Conservation (phyloP, 2,329 filamentous ascomycete species). For the Beauveria australis region DNA sequence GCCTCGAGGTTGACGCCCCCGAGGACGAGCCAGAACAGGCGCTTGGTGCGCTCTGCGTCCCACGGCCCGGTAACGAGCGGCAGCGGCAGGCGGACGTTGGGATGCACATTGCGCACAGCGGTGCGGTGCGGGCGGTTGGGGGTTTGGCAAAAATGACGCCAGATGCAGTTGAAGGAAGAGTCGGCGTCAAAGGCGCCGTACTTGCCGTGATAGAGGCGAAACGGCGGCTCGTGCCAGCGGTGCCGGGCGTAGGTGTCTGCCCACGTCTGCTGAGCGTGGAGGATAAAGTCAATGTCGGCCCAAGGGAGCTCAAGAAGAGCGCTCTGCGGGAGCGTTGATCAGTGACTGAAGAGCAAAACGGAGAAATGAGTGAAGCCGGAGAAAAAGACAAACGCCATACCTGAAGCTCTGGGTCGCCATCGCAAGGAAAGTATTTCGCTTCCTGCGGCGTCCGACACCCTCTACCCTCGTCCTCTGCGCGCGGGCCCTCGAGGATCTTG, state of each 20-base stretch:
- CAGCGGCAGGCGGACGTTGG: constrained; percentile 29
- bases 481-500: not conserved
- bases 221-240: constrained; percentile 24
- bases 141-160: not conserved
- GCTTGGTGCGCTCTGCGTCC: constrained; percentile 29
- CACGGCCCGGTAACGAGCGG: constrained; percentile 34
- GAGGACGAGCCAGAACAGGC: constrained; percentile 38
- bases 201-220: constrained; percentile 14
- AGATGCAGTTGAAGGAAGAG: not conserved
- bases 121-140: not conserved
- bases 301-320: constrained; percentile 36
- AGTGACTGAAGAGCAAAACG: not conserved
- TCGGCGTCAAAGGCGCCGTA: constrained; percentile 23
- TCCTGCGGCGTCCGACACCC: not conserved
- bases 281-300: constrained; percentile 36
- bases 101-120: constrained; percentile 28
- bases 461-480: not conserved
- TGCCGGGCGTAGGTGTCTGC: constrained; percentile 28
- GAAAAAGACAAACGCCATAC: constrained; percentile 20
- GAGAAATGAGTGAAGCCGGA: not conserved
- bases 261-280: constrained; percentile 41
- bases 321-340: constrained; percentile 25
- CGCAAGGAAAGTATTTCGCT: constrained; percentile 12
- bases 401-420: constrained; percentile 36
- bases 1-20: constrained; percentile 26